Conservation (phyloP, 768 basidiomycete species). For the Postia placenta region DNA sequence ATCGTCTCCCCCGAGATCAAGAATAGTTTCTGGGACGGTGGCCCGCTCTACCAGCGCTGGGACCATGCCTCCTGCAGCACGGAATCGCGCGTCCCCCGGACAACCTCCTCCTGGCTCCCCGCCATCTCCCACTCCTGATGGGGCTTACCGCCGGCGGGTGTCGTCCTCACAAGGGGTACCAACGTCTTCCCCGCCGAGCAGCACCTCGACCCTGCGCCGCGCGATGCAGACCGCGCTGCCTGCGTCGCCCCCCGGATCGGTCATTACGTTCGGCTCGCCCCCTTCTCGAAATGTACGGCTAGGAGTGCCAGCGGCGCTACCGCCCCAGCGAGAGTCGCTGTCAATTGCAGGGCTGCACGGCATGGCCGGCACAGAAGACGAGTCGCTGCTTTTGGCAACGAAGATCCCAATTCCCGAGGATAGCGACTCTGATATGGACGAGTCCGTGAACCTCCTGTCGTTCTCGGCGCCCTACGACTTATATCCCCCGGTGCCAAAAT, state of each 20-base stretch:
- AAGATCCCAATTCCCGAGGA: constrained; percentile 71
- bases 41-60: constrained; percentile 19
- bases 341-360: constrained; percentile 28
- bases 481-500: constrained; percentile 33
- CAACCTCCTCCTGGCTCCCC: constrained; percentile 15
- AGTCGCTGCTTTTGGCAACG: constrained; percentile 65
- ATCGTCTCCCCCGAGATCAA: constrained; percentile 14
- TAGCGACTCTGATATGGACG: constrained; percentile 59
- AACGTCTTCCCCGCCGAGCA: constrained; percentile 20
- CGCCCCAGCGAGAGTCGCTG: constrained; percentile 38
- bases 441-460: constrained; percentile 57
- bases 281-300: constrained; percentile 7
- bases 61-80: constrained; percentile 8
- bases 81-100: constrained; percentile 8
- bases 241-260: constrained; percentile 22
- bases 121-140: constrained; percentile 19
- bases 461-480: constrained; percentile 64
- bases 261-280: constrained; percentile 12
- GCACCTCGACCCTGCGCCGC: constrained; percentile 22
- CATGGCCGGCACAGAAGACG: constrained; percentile 39
- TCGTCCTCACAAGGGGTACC: constrained; percentile 17
- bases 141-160: constrained; percentile 17
- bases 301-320: constrained; percentile 21
- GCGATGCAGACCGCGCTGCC: constrained; percentile 29
- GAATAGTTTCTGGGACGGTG: constrained; percentile 14